Conservation (phyloP, 2,329 filamentous ascomycete genomes). For the Colletotrichum truncatum region DNA sequence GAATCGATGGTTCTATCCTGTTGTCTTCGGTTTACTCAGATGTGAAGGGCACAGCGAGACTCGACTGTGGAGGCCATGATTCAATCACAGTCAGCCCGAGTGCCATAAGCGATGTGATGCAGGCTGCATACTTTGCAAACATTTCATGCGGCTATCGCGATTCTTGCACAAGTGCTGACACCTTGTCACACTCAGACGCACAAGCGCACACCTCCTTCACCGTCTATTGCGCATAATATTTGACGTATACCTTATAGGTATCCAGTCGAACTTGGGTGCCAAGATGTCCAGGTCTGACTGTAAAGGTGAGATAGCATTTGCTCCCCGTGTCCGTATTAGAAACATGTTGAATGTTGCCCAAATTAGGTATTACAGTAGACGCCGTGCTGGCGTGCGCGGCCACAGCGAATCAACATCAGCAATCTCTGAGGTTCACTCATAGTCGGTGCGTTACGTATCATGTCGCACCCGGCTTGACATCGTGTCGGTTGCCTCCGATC, state of each 20-base stretch:
- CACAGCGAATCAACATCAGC: neutral
- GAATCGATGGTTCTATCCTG: conserved; percentile 11
- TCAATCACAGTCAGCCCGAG: neutral
- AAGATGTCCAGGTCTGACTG: neutral
- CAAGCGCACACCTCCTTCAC: conserved; percentile 21
- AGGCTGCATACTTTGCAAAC: conserved; percentile 14
- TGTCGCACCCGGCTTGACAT: neutral
- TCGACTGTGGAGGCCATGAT: too few species aligned
- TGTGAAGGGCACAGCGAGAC: too few species aligned
- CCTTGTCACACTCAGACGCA: conserved; percentile 20
- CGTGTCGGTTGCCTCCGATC: conserved; percentile 13
- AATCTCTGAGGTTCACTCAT: neutral
- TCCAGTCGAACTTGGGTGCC: neutral
- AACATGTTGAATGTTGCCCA: neutral
- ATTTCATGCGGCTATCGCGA: conserved; percentile 27
- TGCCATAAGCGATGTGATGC: conserved; percentile 13
- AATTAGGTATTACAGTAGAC: neutral
- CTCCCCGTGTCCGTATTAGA: neutral
- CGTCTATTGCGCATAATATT: conserved; percentile 10
- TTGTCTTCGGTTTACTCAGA: neutral
- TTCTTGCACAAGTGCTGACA: conserved; percentile 30
- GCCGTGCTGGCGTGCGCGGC: neutral
- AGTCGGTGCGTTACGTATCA: neutral
- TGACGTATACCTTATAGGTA: neutral
- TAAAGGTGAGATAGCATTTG: neutral